Percentiles rank a stretch among this genome's conserved stretches.
Evolutionary conservation across 2,329 filamentous ascomycete genomes (phyloP).

Genomic region (Neofusicoccum umdonicola): DNA sequence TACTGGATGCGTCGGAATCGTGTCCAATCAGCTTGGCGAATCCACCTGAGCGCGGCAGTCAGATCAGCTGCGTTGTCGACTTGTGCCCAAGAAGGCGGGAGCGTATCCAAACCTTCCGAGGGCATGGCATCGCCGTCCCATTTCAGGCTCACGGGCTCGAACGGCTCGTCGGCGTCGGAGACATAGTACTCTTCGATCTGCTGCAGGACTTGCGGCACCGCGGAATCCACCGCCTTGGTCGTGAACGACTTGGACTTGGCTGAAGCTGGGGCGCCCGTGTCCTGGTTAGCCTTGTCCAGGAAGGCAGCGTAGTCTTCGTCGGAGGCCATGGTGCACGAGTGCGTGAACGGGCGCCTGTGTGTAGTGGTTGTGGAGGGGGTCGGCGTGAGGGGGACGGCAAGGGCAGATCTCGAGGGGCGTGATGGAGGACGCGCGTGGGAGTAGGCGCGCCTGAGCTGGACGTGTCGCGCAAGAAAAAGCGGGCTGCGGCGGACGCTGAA

Average conservation of each 20-base stretch:
- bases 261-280: slow-evolving; percentile 43
- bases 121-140: slow-evolving; percentile 58
- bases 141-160: slow-evolving; percentile 70
- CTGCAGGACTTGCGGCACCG: slow-evolving; percentile 54
- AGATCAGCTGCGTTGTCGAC: neutral
- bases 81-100: slow-evolving; percentile 25
- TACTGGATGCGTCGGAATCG: slow-evolving; percentile 56
- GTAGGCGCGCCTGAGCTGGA: neutral
- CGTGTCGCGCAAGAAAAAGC: slow-evolving; percentile 9
- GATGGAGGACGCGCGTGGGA: neutral
- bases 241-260: slow-evolving; percentile 29
- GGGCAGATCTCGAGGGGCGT: neutral
- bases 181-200: slow-evolving; percentile 62
- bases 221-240: slow-evolving; percentile 45
- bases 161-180: slow-evolving; percentile 83
- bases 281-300: slow-evolving; percentile 80
- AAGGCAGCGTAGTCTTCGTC: slow-evolving; percentile 84
- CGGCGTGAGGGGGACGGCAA: neutral
- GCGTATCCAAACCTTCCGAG: slow-evolving; percentile 38
- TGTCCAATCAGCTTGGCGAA: slow-evolving; percentile 66
- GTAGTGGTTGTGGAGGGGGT: neutral
- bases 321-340: slow-evolving; percentile 57
- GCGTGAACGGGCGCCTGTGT: neutral
- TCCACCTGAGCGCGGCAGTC: slow-evolving; percentile 52
- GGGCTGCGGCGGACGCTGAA: neutral